These are phyloP conservation scores for Paramecium octaurelia DNA, from an alignment of 73 alveolate genomes.

Conservation along the genomic window DNA sequence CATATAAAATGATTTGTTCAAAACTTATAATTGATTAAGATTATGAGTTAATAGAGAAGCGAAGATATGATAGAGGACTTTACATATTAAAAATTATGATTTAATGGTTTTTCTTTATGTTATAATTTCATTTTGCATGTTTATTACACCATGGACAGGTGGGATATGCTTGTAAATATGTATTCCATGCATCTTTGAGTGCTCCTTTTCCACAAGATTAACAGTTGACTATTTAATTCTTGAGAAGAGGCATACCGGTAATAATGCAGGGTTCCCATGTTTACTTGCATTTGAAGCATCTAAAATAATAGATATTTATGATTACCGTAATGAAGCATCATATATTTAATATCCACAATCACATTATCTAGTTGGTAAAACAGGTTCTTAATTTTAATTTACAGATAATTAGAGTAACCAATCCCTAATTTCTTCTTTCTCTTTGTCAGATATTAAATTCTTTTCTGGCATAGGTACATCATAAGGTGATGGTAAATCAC, in stretches of 20 bases:
- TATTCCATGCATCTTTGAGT: constrained; percentile 95
- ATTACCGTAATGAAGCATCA: constrained; percentile 78
- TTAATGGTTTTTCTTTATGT: background rate
- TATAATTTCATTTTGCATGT: constrained; percentile 47
- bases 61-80: no score
- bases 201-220: constrained; percentile 94
- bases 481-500: constrained; percentile 95
- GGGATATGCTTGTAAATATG: constrained; percentile 72
- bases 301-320: background rate
- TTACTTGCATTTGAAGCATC: constrained; percentile 22
- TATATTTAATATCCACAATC: constrained; percentile 92
- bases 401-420: constrained; percentile 94
- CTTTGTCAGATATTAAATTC: constrained; percentile 82
- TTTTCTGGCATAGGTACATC: constrained; percentile 96
- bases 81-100: background rate
- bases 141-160: constrained; percentile 91
- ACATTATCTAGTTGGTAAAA: constrained; percentile 81
- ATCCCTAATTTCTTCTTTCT: constrained; percentile 93
- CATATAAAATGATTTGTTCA: no score
- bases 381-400: constrained; percentile 77
- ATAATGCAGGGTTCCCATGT: constrained; percentile 87
- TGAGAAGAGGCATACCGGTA: constrained; percentile 95
- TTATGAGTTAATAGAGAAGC: no score
- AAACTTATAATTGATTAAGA: no score
- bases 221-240: constrained; percentile 82